Conservation (phyloP, 2,329 filamentous ascomycete species). For the Epichloe hybrida region DNA sequence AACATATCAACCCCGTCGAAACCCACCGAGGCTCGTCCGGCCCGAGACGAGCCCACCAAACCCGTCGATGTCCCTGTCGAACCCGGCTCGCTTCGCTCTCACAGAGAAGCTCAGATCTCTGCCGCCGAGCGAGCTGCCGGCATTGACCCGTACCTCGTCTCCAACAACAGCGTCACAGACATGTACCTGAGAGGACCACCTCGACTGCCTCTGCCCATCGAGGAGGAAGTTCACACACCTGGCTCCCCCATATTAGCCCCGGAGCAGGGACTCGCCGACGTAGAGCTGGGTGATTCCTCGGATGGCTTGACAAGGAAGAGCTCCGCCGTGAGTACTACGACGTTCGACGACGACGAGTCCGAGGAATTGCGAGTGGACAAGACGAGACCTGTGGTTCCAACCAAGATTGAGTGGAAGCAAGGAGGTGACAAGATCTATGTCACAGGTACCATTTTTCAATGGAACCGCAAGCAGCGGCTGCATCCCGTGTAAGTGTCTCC, state of each 20-base stretch:
- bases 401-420: conserved; percentile 70
- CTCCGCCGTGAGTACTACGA: conserved; percentile 46
- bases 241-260: conserved; percentile 79
- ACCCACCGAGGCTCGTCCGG: conserved; percentile 13
- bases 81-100: conserved; percentile 22
- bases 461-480: conserved; percentile 87
- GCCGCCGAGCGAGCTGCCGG: conserved; percentile 17
- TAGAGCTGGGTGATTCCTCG: conserved; percentile 37
- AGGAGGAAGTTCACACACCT: conserved; percentile 78
- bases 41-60: conserved; percentile 31
- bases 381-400: conserved; percentile 67
- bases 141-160: conserved; percentile 30
- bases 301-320: conserved; percentile 37
- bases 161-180: conserved; percentile 46
- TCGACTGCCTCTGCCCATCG: conserved; percentile 81
- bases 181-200: conserved; percentile 63
- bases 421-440: conserved; percentile 87
- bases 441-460: conserved; percentile 92
- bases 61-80: conserved; percentile 44
- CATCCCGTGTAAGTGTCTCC: conserved; percentile 66
- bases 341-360: conserved; percentile 63
- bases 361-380: conserved; percentile 67
- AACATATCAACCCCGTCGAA: conserved; percentile 17
- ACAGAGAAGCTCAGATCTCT: conserved; percentile 20
- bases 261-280: conserved; percentile 41